phyloP scores from a whole-genome alignment of 441 rosid species.

The Aleurites moluccanus region DNA sequence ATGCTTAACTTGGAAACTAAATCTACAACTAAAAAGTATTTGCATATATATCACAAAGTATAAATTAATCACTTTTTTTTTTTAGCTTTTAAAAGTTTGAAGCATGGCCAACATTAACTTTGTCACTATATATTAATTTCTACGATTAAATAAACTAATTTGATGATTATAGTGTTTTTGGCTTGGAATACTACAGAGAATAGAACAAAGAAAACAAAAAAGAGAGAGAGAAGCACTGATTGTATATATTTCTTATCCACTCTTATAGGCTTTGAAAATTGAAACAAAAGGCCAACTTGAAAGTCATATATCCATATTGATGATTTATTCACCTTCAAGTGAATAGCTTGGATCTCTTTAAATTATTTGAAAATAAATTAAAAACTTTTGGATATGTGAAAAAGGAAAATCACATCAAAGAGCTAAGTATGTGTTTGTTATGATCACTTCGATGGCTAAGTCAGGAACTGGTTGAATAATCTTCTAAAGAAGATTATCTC shows the following conservation, averaged over 20 bases:
- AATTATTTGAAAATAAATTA: no score
- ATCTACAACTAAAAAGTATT: not conserved
- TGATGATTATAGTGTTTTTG: not conserved
- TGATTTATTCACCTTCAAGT: constrained; percentile 9
- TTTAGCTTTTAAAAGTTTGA: constrained; percentile 3
- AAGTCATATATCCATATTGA: constrained; percentile 1
- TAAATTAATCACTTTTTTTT: constrained; percentile 1
- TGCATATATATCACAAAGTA: not conserved
- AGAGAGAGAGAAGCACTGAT: not conserved
- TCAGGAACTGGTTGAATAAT: no score
- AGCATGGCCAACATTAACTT: not conserved
- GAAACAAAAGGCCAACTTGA: not conserved
- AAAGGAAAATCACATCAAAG: no score
- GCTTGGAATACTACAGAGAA: not conserved
- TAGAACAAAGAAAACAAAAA: not conserved
- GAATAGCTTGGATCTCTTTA: no score
- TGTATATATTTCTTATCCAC: constrained; percentile 5
- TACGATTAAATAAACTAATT: not conserved
- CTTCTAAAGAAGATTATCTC: no score
- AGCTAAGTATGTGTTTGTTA: no score
- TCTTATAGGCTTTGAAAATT: constrained; percentile 6
- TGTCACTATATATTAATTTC: not conserved
- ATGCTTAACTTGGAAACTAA: constrained; percentile 7
- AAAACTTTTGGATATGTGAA: no score
- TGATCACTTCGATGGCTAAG: no score